Evolutionary conservation across 495 filamentous ascomycete genomes (phyloP), one percentile per base, ranked within the genome.

Genomic region (Rhizodiscina lignyota): DNA sequence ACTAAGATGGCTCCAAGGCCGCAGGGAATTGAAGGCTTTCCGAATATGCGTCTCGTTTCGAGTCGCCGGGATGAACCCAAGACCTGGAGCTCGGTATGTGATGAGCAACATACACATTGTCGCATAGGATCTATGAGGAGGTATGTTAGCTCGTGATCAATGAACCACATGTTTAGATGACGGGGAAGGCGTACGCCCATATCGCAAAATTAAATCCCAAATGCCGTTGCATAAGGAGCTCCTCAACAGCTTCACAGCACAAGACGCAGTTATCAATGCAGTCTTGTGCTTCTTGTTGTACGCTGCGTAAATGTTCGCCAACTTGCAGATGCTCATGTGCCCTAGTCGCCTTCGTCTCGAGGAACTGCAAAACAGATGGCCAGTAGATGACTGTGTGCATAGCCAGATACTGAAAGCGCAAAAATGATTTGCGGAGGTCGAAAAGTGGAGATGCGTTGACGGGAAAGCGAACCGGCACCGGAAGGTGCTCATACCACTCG

Each of bases 401-500:
- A 18, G 42, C 42, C n/a, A 41, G 20, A 19, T 41, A 45, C 20
- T 45, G 42, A 19, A 34, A 31, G 3, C 42, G 33, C 20, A 45
- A 29, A 22, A 41, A 45, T 1, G 38, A 37, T 23, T 45, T 45
- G 21, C 42, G 21, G 1, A 28, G 35, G 18, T 45, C 42, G 28
- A 45, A 45, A 11, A 45, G 33, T 8, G 42, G 42, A n/a, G 38
- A 24, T 15, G 34, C 21, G 32, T 45, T 38, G 6, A 41, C 16
- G 4, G 42, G 42, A 35, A 45, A 45, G 17, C 36, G 32, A 21
- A 41, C 21, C 3, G 21, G 15, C 1, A 34, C 21, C 5, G 42
- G 42, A 5, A 45, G 31, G 21, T 45, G 42, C 13, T 41, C 38
- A 26, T 45, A 45, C 42, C 42, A 45, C 35, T 45, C 42, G 10